Base-by-base conservation (phyloP, 768 basidiomycete species). In the Scleroderma citrinum region DNA sequence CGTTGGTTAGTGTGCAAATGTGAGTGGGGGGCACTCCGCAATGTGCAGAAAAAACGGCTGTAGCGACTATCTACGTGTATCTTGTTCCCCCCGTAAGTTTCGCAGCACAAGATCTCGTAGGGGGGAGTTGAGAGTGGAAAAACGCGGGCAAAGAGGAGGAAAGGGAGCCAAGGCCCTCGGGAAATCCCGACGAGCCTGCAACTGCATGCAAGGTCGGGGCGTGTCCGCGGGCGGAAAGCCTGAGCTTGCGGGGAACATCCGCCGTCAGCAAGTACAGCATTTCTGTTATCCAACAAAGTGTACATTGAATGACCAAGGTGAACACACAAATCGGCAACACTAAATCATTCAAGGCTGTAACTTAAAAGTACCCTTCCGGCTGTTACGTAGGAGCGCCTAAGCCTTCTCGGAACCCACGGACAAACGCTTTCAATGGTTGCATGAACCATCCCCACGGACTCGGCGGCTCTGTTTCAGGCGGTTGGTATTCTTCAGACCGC, bases 381-480 rank as follows among this genome's bases (percentile, higher is more conserved):
- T 34, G 41, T 58, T 60, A 66, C 48, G 61, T 56, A 42, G 59
- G 43, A 20, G 47, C 49, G 11, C 53, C 54, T 54, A 83, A 63
- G 58, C 80, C 79, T 65, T 85, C 82, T 55, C 76, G 77, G 68
- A 87, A 85, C 17, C 83, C 84, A 53, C 77, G 75, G 47, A 81
- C 71, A 60, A 87, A 85, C 6, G 79, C 77, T 59, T 76, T 74
- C 64, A 85, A 71, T 5, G 84, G 83, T 35, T 77, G 68, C 63
- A 78, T 65, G 57, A 85, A 71, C 83, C 80, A 84, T 30, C 77
- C 77, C 46, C 81, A 59, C 30, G 74, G 54, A 38, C 69, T 69
- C n/a, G 77, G 75, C 6, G 70, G 61, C 24, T 80, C 76, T 52
- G 61, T 68, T 50, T 67, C 60, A 3, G 78, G 71, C 0, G 72